phyloP scores from a whole-genome alignment of 805 yeast genomes.

The Cyberlindnera meyerae region DNA sequence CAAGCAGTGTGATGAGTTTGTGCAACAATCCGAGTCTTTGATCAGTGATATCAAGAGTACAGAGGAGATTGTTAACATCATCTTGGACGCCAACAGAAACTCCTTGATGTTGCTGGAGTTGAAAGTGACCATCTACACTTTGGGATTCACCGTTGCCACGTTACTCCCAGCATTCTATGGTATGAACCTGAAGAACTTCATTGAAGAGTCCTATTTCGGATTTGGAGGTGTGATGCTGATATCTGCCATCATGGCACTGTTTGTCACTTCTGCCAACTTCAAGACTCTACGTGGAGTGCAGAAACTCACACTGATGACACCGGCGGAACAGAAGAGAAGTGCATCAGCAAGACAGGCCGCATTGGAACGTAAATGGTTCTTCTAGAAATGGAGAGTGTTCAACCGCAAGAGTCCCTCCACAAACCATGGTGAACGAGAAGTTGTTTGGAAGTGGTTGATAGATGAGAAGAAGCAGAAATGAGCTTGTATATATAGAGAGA shows the following conservation, averaged over 20 bases:
- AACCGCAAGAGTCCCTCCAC: slow-evolving; percentile 1
- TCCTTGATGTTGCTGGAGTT: slow-evolving; percentile 83
- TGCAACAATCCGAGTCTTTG: slow-evolving; percentile 82
- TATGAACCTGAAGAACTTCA: slow-evolving; percentile 75
- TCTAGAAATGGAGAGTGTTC: slow-evolving; percentile 14
- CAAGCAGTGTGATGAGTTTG: slow-evolving; percentile 88
- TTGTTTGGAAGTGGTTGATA: slow-evolving; percentile 53
- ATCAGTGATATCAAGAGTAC: slow-evolving; percentile 83
- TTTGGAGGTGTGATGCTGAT: slow-evolving; percentile 52
- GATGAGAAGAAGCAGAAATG: slow-evolving; percentile 39
- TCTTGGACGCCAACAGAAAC: slow-evolving; percentile 86
- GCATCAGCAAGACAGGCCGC: neutral
- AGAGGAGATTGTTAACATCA: slow-evolving; percentile 88
- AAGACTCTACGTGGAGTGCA: slow-evolving; percentile 57
- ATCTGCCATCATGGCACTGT: slow-evolving; percentile 49
- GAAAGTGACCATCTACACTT: slow-evolving; percentile 74
- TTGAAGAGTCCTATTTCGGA: slow-evolving; percentile 63
- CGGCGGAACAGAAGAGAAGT: slow-evolving; percentile 10
- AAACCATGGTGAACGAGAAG: slow-evolving; percentile 34
- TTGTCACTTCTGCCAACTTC: slow-evolving; percentile 53
- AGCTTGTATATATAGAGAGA: slow-evolving; percentile 1
- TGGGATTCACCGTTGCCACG: slow-evolving; percentile 83
- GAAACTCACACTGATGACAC: slow-evolving; percentile 55
- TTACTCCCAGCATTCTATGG: slow-evolving; percentile 85
- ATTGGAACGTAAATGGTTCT: slow-evolving; percentile 2